Base-by-base conservation (phyloP, 108 stramenopile species). In the Cyclotella baltica region DNA sequence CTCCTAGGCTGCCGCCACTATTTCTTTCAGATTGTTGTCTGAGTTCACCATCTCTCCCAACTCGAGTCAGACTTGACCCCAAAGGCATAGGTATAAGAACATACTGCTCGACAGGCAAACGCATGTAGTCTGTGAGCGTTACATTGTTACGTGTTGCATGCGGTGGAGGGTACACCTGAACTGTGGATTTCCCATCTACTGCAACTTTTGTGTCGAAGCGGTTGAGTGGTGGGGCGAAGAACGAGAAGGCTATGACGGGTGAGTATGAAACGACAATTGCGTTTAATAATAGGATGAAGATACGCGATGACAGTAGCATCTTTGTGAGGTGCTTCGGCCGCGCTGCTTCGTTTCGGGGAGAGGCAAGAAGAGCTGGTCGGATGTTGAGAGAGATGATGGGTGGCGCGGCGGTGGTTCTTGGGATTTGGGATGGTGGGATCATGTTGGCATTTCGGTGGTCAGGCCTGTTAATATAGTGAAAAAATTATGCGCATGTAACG, bases 21-120 rank as follows among this genome's bases (percentile, higher is more conserved):
- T 35, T 20, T n/a, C 1, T 20, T 13, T 62, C 4, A 16, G 35
- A n/a, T 18, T 20, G 43, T 46, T 43, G 63, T 52, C 25, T 30
- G 29, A 52, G 35, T 13, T 56, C 30, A 48, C 25, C 27, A 3
- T 52, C 19, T 19, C 30, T 48, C 16, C 59, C 38, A 3, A 79
- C 46, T 46, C 64, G 34, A 30, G 66, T 70, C 18, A 83, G 73
- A 36, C 77, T 83, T 3, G 71, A 73, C 35, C 73, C 78, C 35
- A 83, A 52, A 19, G 83, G 83, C 83, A 83, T 83, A 18, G 77
- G 77, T n/a, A 83, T 79, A 19, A 83, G 50, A 15, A 79, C 83
- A 46, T 83, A 83, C 55, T 83, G 83, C 63, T 83, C 83, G 19
- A 78, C 77, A 10, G 83, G 83, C 35, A 83, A 64, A 23, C 65